These are phyloP conservation scores for Apium graveolens DNA, from an alignment of 129 eudicot genomes.

Conservation along the genomic window DNA sequence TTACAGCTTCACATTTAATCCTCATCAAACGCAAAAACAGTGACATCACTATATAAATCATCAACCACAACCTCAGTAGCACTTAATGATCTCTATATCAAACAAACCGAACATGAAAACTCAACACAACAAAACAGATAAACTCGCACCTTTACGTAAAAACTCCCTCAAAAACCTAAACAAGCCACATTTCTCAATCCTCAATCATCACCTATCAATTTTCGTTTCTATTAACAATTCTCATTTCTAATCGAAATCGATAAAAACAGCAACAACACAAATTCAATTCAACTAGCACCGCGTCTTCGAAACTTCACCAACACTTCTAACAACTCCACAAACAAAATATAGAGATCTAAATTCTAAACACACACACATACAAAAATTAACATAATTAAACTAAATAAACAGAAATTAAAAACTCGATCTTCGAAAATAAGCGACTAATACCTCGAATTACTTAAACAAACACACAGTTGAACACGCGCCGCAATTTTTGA, in stretches of 20 bases:
- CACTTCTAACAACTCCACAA: neutral
- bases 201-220: neutral
- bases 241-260: neutral
- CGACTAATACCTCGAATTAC: neutral
- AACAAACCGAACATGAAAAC: neutral
- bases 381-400: neutral
- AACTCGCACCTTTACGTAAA: neutral
- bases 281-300: neutral
- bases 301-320: neutral
- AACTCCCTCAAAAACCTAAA: neutral
- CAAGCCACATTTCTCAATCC: neutral
- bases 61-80: neutral
- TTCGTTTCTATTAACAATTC: neutral
- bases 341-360: neutral
- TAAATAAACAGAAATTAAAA: neutral
- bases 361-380: neutral
- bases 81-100: neutral
- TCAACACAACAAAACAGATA: neutral
- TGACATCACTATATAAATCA: too few species aligned
- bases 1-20: too few species aligned
- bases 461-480: neutral
- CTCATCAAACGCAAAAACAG: too few species aligned
- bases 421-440: neutral
- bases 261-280: neutral
- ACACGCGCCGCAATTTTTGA: slow-evolving; percentile 2